phyloP scores from a whole-genome alignment of 1,284 basidiomycete genomes.

The Ustilago tritici region DNA sequence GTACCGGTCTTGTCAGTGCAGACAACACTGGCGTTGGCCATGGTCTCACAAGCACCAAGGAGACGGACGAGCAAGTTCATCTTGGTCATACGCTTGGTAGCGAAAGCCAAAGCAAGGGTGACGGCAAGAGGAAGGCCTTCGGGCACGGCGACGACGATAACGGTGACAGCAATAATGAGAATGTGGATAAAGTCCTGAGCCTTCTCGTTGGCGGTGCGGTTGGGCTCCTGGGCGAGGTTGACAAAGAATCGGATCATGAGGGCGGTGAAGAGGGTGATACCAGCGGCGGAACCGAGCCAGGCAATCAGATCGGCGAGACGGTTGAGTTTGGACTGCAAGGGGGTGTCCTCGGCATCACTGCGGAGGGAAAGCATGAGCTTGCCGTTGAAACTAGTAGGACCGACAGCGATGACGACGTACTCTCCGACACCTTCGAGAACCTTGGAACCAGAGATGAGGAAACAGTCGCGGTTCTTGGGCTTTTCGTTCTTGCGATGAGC shows the following conservation, averaged over 20 bases:
- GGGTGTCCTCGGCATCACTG: constrained; percentile 79
- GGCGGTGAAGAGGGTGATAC: constrained; percentile 82
- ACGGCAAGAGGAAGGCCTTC: constrained; percentile 97
- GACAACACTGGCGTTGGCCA: constrained; percentile 96
- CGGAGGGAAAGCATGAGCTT: constrained; percentile 77
- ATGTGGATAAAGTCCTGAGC: constrained; percentile 93
- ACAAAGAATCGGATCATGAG: constrained; percentile 96
- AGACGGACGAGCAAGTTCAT: constrained; percentile 95
- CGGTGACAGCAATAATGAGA: constrained; percentile 91
- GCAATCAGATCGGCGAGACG: constrained; percentile 91
- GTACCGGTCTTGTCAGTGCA: constrained; percentile 94
- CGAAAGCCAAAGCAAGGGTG: constrained; percentile 94
- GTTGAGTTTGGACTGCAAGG: constrained; percentile 94
- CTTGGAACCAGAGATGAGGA: constrained; percentile 91
- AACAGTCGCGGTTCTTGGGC: constrained; percentile 83
- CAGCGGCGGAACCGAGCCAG: constrained; percentile 85
- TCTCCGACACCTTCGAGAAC: constrained; percentile 93
- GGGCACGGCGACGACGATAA: constrained; percentile 96
- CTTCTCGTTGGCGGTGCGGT: constrained; percentile 81
- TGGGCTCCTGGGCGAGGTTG: constrained; percentile 74
- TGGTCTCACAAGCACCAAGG: constrained; percentile 95
- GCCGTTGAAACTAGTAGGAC: constrained; percentile 91
- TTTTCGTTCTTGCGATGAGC: constrained; percentile 66
- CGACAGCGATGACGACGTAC: constrained; percentile 92
- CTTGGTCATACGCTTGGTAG: constrained; percentile 95